These are phyloP conservation scores for Coniferiporia sulphurascens DNA, from an alignment of 1,284 basidiomycete species.

Conservation along the genomic window DNA sequence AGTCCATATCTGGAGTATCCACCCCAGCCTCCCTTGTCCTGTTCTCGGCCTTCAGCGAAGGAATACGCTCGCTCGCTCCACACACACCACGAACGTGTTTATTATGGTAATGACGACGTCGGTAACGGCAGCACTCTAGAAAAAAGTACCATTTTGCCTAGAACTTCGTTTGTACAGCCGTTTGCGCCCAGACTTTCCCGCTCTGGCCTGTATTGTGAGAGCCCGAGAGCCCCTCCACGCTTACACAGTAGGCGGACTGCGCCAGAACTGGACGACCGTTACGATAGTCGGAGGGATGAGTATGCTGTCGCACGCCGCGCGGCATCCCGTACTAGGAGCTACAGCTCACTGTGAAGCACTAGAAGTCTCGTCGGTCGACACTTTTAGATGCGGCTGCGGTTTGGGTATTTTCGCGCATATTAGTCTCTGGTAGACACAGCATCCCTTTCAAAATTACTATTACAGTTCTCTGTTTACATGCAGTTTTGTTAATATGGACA, in stretches of 20 bases:
- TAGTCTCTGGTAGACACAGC: too few relatives aligned
- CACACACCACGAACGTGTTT: neutral
- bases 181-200: neutral
- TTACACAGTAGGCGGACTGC: constrained; percentile 7
- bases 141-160: constrained; percentile 2
- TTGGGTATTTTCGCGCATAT: too few relatives aligned
- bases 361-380: neutral
- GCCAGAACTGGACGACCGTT: neutral
- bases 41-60: neutral
- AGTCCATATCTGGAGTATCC: neutral
- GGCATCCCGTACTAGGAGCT: neutral
- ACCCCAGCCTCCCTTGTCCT: neutral
- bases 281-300: constrained; percentile 1
- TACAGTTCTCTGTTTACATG: too few relatives aligned
- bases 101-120: neutral
- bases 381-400: neutral
- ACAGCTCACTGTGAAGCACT: neutral
- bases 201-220: neutral
- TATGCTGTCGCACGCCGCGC: neutral
- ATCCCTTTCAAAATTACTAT: too few relatives aligned
- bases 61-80: neutral
- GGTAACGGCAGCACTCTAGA: neutral
- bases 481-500: too few relatives aligned
- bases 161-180: neutral
- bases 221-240: neutral